These are phyloP conservation scores for Cocos nucifera DNA, from an alignment of 176 grass and related monocot species.

Conservation along the genomic window DNA sequence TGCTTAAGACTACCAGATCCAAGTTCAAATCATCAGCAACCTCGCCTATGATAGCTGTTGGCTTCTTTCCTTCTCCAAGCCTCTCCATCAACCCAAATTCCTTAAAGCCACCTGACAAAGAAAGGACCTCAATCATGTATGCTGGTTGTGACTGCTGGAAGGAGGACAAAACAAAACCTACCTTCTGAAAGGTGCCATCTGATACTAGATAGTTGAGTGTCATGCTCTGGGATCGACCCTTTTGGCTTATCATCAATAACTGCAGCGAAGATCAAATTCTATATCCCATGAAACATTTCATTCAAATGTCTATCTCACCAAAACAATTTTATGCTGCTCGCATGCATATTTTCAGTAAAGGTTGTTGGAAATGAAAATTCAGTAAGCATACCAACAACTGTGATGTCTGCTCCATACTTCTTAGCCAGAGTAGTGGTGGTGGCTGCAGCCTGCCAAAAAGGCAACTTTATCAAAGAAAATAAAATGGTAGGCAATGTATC, in stretches of 20 bases:
- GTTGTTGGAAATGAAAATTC: not conserved
- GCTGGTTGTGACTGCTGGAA: not conserved
- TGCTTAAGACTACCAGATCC: conserved; percentile 91
- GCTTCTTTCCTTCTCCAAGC: conserved; percentile 73
- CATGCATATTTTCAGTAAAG: too few relatives aligned
- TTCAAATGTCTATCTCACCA: too few relatives aligned
- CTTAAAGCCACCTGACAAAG: conserved; percentile 63
- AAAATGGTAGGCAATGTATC: too few relatives aligned
- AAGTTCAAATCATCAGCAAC: conserved; percentile 86
- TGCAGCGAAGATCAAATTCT: conserved; percentile 24
- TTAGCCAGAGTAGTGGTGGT: conserved; percentile 82
- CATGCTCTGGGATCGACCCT: conserved; percentile 77
- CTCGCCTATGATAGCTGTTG: conserved; percentile 84
- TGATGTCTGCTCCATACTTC: conserved; percentile 90
- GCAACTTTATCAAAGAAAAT: not conserved
- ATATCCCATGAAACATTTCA: not conserved
- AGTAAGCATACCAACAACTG: conserved; percentile 67
- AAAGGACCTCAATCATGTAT: not conserved
- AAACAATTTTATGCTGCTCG: too few relatives aligned
- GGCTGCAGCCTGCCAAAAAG: conserved; percentile 56
- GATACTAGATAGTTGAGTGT: conserved; percentile 85
- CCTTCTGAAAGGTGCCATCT: conserved; percentile 99
- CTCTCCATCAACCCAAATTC: conserved; percentile 97
- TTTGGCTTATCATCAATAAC: conserved; percentile 96
- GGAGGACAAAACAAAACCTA: conserved; percentile 1